Percentiles rank a stretch among this genome's conserved stretches.
Evolutionary conservation across 768 basidiomycete species (phyloP).

Genomic region (Xerocomellus intermedius): DNA sequence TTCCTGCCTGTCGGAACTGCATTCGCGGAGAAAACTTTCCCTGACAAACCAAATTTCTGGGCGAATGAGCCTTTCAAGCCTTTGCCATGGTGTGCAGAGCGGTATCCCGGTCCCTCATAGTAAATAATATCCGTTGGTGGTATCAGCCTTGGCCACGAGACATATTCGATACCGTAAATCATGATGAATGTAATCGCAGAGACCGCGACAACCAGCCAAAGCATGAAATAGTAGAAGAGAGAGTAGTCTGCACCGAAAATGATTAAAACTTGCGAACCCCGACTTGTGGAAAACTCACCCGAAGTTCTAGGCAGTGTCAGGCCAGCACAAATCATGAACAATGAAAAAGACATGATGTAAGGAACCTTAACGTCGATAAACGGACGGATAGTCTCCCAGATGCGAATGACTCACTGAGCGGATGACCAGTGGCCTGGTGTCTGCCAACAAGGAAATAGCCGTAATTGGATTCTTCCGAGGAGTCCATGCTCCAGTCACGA

Average conservation of each 20-base stretch:
- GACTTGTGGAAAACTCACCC: constrained; percentile 48
- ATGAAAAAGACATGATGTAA: constrained; percentile 71
- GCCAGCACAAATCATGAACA: constrained; percentile 87
- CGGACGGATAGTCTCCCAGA: background rate
- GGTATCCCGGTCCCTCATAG: constrained; percentile 87
- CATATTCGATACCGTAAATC: constrained; percentile 89
- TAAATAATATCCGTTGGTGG: constrained; percentile 77
- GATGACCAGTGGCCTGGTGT: constrained; percentile 76
- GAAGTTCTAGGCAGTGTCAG: constrained; percentile 84
- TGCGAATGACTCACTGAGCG: constrained; percentile 64
- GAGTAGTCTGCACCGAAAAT: constrained; percentile 63
- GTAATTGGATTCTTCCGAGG: constrained; percentile 75
- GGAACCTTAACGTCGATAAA: constrained; percentile 63
- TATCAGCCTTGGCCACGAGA: constrained; percentile 88
- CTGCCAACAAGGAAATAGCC: constrained; percentile 68
- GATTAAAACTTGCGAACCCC: background rate
- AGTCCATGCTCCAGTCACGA: constrained; percentile 88
- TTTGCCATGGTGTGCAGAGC: constrained; percentile 73
- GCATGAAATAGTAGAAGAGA: constrained; percentile 76
- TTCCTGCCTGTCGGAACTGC: constrained; percentile 37
- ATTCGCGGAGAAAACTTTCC: constrained; percentile 40
- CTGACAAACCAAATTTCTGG: constrained; percentile 33
- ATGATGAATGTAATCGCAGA: constrained; percentile 70
- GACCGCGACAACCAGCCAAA: constrained; percentile 71
- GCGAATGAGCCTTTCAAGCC: constrained; percentile 51